phyloP scores from a whole-genome alignment of 2,329 filamentous ascomycete species.

The Ophiostoma angusticollis region DNA sequence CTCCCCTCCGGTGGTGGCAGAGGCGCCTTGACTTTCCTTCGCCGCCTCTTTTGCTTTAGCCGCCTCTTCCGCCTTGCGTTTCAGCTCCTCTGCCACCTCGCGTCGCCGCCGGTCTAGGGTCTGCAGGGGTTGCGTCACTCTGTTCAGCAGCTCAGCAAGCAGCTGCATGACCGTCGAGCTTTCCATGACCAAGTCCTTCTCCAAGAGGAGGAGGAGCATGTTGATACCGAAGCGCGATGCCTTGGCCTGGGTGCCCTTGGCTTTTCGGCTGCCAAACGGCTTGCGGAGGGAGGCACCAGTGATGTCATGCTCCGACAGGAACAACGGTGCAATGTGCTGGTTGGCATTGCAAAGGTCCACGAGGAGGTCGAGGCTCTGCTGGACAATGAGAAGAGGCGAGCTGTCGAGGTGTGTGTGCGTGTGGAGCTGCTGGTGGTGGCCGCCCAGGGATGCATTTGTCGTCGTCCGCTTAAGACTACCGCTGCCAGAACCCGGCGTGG shows the following conservation, averaged over 20 bases:
- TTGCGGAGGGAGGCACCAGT: conserved; percentile 63
- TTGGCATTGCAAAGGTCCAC: conserved; percentile 77
- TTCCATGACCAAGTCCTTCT: conserved; percentile 92
- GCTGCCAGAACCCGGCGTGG: conserved; percentile 64
- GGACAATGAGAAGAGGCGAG: conserved; percentile 86
- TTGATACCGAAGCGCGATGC: conserved; percentile 85
- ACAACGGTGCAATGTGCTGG: conserved; percentile 76
- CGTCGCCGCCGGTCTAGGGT: conserved; percentile 72
- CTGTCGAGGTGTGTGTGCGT: conserved; percentile 62
- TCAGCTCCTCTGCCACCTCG: conserved; percentile 37
- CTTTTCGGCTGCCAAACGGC: conserved; percentile 64
- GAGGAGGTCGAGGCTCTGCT: conserved; percentile 81
- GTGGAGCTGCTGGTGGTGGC: conserved; percentile 19
- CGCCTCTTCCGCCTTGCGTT: conserved; percentile 14
- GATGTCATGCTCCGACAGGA: conserved; percentile 82
- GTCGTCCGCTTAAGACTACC: conserved; percentile 33
- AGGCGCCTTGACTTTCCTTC: not conserved
- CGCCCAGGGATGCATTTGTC: conserved; percentile 53
- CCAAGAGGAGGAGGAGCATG: conserved; percentile 72
- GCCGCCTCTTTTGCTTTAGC: conserved; percentile 16
- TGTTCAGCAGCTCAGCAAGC: conserved; percentile 72
- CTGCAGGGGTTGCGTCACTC: conserved; percentile 76
- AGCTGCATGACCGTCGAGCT: conserved; percentile 96
- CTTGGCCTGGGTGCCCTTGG: conserved; percentile 75
- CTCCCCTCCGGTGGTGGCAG: no score